phyloP scores from a whole-genome alignment of 2,329 filamentous ascomycete species.

The Blastomyces percursus region DNA sequence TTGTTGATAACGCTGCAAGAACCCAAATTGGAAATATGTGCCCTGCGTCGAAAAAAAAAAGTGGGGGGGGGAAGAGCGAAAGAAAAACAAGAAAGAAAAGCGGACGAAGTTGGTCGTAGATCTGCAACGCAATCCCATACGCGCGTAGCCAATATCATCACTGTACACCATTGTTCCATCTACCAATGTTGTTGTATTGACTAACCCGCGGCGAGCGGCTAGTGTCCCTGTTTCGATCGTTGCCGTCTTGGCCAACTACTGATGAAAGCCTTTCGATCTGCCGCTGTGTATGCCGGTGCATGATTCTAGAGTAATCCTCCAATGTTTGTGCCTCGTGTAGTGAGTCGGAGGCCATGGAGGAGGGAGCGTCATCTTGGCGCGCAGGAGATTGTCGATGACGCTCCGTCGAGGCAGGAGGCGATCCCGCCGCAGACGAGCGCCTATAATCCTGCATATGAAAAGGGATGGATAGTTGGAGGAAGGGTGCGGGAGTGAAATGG shows the following conservation, averaged over 20 bases:
- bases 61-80: background rate
- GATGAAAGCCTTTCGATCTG: conserved; percentile 9
- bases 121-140: background rate
- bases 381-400: background rate
- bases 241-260: background rate
- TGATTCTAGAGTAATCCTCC: conserved; percentile 11
- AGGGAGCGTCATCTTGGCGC: background rate
- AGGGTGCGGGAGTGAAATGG: background rate
- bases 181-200: background rate
- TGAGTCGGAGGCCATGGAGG: background rate
- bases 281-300: conserved; percentile 14
- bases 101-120: background rate
- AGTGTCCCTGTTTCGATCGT: background rate
- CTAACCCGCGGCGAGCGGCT: background rate
- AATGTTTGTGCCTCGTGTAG: background rate
- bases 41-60: background rate
- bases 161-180: background rate
- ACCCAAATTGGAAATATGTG: background rate
- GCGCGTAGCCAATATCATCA: no score
- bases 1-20: background rate
- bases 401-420: background rate
- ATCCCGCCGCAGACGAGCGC: background rate
- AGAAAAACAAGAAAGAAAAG: background rate
- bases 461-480: background rate
- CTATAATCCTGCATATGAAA: background rate